Conservation (phyloP, 495 filamentous ascomycete species). For the Neurospora tetraspora region DNA sequence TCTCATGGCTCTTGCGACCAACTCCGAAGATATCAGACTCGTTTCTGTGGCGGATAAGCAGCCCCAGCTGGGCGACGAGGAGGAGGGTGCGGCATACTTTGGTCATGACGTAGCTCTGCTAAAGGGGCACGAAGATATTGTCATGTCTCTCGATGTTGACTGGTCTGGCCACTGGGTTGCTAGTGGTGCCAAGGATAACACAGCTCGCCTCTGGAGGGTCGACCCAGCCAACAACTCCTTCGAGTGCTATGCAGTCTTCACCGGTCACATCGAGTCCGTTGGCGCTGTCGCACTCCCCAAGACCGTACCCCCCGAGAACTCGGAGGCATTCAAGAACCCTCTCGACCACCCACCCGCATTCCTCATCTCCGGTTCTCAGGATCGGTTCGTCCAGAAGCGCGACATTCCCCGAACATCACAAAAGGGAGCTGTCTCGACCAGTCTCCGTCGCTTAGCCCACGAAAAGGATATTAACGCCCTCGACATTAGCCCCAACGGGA, state of each 20-base stretch:
- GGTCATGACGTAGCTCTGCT: slow-evolving; percentile 79
- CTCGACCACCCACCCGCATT: slow-evolving; percentile 73
- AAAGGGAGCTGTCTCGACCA: slow-evolving; percentile 37
- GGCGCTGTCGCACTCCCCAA: slow-evolving; percentile 83
- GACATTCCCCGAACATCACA: slow-evolving; percentile 46
- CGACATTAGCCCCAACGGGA: slow-evolving; percentile 57
- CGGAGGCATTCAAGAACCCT: slow-evolving; percentile 54
- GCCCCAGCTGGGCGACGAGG: slow-evolving; percentile 13
- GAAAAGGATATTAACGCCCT: slow-evolving; percentile 99
- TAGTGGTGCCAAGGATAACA: slow-evolving; percentile 93
- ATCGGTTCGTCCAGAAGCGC: slow-evolving; percentile 90
- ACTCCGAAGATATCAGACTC: slow-evolving; percentile 85
- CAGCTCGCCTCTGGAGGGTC: slow-evolving; percentile 80
- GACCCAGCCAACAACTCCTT: slow-evolving; percentile 69
- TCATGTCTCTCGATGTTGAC: slow-evolving; percentile 88
- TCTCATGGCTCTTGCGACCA: slow-evolving; percentile 82
- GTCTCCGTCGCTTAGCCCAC: slow-evolving; percentile 85
- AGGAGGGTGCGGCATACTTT: slow-evolving; percentile 51
- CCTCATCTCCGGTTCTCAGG: slow-evolving; percentile 83
- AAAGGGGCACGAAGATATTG: slow-evolving; percentile 86
- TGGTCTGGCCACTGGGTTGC: slow-evolving; percentile 96
- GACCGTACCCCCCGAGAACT: slow-evolving; percentile 49
- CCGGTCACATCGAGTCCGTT: slow-evolving; percentile 88
- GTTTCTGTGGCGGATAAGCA: slow-evolving; percentile 46
- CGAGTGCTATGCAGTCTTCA: slow-evolving; percentile 67